A percentile compares a stretch with the other conserved stretches of the same genome.
These are phyloP conservation scores for Glycyrrhiza uralensis DNA, from an alignment of 306 rosid genomes.

Conservation along the genomic window DNA sequence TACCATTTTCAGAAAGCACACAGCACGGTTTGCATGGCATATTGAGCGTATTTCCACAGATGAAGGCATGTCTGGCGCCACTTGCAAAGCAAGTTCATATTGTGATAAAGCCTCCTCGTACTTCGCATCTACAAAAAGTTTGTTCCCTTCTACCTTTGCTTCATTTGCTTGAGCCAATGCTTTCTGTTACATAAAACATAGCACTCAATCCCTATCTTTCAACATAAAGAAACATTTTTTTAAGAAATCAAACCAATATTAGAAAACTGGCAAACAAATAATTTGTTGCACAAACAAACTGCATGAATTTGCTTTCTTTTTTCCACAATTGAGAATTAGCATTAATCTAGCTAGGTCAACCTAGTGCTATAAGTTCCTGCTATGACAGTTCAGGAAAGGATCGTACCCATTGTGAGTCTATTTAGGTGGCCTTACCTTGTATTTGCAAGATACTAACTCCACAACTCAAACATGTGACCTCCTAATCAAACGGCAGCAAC, in stretches of 20 bases:
- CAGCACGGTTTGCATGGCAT: conserved; percentile 69
- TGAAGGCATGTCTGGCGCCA: conserved; percentile 64
- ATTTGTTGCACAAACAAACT: background rate
- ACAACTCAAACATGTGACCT: background rate
- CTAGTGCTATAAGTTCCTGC: background rate
- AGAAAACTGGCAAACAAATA: background rate
- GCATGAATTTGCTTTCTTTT: background rate
- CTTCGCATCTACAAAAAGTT: conserved; percentile 55
- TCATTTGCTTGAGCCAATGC: conserved; percentile 72
- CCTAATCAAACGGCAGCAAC: background rate
- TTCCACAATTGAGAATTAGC: background rate
- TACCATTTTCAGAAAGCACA: conserved; percentile 79
- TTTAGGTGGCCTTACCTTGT: background rate
- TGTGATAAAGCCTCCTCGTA: conserved; percentile 72
- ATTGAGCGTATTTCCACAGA: conserved; percentile 71
- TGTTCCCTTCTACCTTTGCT: conserved; percentile 78
- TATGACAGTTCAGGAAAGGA: background rate
- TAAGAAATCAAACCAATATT: background rate
- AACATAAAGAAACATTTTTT: background rate
- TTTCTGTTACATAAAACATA: conserved; percentile 40
- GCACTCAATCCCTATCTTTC: background rate
- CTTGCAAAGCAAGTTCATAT: conserved; percentile 65
- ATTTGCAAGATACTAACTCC: background rate
- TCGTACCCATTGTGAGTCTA: background rate
- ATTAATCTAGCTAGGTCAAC: background rate